Conservation (phyloP, 805 yeast species). For the Suhomyces tanzawaensis region DNA sequence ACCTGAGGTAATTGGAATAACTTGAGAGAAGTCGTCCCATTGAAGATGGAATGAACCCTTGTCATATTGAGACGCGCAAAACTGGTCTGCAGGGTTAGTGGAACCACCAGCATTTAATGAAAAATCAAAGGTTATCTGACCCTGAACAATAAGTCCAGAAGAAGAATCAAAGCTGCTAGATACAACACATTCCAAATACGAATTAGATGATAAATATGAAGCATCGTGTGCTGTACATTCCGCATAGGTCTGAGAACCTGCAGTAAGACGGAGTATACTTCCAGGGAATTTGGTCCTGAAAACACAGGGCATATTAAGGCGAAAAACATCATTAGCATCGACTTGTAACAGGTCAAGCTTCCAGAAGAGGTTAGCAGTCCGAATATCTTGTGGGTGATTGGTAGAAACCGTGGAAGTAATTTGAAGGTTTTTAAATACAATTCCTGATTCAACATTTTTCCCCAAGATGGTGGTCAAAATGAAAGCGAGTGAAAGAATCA, state of each 20-base stretch:
- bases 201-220: slow-evolving; percentile 4
- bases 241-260: slow-evolving; percentile 11
- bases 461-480: too few relatives aligned
- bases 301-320: slow-evolving; percentile 24
- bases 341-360: slow-evolving; percentile 5
- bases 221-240: slow-evolving; percentile 11
- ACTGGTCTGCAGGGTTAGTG: slow-evolving; percentile 9
- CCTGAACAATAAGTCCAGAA: slow-evolving; percentile 4
- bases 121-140: slow-evolving; percentile 15
- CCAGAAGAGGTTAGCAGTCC: slow-evolving; percentile 17
- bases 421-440: too few relatives aligned
- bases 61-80: neutral
- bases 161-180: slow-evolving; percentile 2
- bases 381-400: slow-evolving; percentile 16
- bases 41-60: slow-evolving; percentile 1
- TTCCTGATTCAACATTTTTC: too few relatives aligned
- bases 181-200: slow-evolving; percentile 12
- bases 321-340: slow-evolving; percentile 26
- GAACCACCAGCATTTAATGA: slow-evolving; percentile 20
- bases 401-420: too few relatives aligned
- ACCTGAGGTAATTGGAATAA: slow-evolving; percentile 12
- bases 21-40: slow-evolving; percentile 13
- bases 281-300: slow-evolving; percentile 15
- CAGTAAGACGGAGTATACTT: slow-evolving; percentile 8
- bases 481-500: too few relatives aligned